Conservation (phyloP, 83 land plant species). For the Thuja plicata region DNA sequence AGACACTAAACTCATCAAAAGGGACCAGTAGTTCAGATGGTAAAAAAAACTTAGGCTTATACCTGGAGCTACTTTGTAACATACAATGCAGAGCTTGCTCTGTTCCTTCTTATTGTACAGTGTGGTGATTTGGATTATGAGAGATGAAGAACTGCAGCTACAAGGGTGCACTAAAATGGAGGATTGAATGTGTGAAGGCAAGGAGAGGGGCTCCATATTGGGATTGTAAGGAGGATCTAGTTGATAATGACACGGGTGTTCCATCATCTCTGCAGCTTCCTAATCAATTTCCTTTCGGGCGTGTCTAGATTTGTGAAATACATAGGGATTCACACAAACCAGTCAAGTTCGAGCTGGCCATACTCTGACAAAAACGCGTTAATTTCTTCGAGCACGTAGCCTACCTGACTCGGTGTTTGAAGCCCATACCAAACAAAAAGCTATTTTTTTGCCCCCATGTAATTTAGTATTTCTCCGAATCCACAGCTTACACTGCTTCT, state of each 20-base stretch:
- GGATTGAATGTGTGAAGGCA: background rate
- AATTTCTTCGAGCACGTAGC: background rate
- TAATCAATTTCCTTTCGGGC: background rate
- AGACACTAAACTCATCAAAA: no score
- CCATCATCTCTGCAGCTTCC: conserved; percentile 1
- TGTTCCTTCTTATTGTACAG: background rate
- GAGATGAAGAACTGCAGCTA: background rate
- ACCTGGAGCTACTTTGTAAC: background rate
- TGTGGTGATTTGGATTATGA: background rate
- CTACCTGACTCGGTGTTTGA: background rate
- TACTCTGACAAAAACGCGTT: conserved; percentile 10
- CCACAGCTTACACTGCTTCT: background rate
- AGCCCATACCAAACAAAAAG: background rate
- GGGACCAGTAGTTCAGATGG: no score
- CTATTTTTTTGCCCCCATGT: background rate
- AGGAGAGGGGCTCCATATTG: background rate
- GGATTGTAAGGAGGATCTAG: background rate
- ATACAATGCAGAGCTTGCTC: background rate
- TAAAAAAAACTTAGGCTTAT: no score
- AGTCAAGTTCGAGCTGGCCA: background rate
- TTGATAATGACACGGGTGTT: background rate
- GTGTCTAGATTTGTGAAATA: conserved; percentile 7
- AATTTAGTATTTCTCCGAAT: background rate
- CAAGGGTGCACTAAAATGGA: background rate
- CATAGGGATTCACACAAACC: conserved; percentile 5